Base-by-base conservation (phyloP, 1,284 basidiomycete genomes). In the Cronartium ribicola region DNA sequence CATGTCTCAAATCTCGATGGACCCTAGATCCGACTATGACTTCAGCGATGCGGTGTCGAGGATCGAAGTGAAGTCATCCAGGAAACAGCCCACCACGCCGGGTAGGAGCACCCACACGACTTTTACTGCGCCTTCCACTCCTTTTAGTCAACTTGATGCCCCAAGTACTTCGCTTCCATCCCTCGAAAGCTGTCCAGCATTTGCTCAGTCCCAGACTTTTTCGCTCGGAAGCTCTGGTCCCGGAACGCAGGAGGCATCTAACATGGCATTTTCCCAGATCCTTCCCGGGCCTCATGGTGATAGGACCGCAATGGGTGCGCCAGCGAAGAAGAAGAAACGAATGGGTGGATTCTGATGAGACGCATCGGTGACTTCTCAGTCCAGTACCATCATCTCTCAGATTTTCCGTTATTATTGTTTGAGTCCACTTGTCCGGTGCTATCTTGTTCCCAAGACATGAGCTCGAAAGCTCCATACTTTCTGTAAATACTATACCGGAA, bases 291-390 rank as follows among this genome's bases (percentile, higher is more conserved):
- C 68, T 41, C 68, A 71, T 71, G 68, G 41, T 13, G 46, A 60
- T 64, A 41, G 46, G 39, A n/a, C 37, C 13, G n/a, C n/a, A 20
- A 7, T 20, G n/a, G 51, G 51, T 20, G 48, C 17, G 17, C 51
- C n/a, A 20, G 17, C 29, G 8, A 46, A 62, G 20, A 71, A 71
- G 20, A 71, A 71, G 61, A 71, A 71, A 71, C 41, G 68, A 37
- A 40, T 71, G 4, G 68, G 68, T 17, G 68, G 68, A 0, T 71
- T 71, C 57, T 71, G n/a, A 57, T 66, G 7, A 13, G 8, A 20
- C 17, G 29, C 29, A 29, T 29, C 29, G 29, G 29, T 29, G 29
- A 29, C 29, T 29, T 29, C 29, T 29, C 29, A 29, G 29, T 29
- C 29, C 29, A 29, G 29, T 2, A 29, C 29, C 29, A 29, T 29